Evolutionary conservation across 192 early-diverging fungal species (phyloP), one percentile per base, ranked within the genome.

Genomic region (Backusella tuberculispora): DNA sequence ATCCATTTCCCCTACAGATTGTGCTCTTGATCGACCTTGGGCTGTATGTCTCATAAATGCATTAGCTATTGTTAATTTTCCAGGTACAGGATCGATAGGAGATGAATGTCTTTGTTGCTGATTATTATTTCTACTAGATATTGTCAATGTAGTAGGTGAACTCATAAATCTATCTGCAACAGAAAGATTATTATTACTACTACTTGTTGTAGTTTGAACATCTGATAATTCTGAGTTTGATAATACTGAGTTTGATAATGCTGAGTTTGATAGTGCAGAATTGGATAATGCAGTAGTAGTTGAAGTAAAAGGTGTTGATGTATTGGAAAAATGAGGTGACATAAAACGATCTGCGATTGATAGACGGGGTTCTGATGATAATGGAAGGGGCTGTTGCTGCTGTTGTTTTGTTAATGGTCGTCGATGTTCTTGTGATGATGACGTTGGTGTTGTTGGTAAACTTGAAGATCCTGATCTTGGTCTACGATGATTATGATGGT

Each of bases 321-420:
- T 2, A 34, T 34, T 34, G 53, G 53, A 26, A 43, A 73, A 29
- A 9, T 38, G 43, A 19, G 68, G 68, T 8, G 29, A 15, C 68
- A 70, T 70, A 0, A 70, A 70, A 24, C 68, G 68, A 24, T 70
- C 68, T 15, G 68, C 68, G 29, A 70, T 70, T 24, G 68, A 70
- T 45, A 70, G 45, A 19, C 44, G 41, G 19, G 68, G 68, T 45
- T 19, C 21, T 17, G 26, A 21, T 9, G 68, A 44, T 10, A 26
- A 17, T 29, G 68, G 29, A 34, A 34, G 53, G 21, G 53, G 53
- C 0, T 43, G 42, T 10, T 43, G 42, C 21, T 60, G 42, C 5
- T 43, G 42, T 9, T 60, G 53, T 26, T 60, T 60, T 60, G 53
- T 1, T 19, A 19, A 60, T 0, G 53, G 21, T 26, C 53, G 2